Evolutionary conservation across 768 basidiomycete species (phyloP).

Genomic region (Auricularia cornea): DNA sequence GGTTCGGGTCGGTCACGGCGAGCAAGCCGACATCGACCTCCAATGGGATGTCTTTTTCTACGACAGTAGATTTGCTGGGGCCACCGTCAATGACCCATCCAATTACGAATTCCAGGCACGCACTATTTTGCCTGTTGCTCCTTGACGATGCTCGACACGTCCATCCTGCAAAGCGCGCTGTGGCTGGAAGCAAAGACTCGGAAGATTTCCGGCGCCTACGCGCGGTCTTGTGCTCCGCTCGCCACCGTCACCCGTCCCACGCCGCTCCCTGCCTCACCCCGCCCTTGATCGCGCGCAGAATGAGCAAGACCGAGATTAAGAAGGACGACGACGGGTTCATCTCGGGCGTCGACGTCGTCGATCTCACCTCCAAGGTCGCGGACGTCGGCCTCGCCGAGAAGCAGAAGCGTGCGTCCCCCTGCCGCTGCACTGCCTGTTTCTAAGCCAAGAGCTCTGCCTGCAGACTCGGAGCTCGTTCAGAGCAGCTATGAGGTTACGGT

Average conservation of each 20-base stretch:
- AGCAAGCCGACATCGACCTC: slow-evolving; percentile 78
- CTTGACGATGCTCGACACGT: slow-evolving; percentile 73
- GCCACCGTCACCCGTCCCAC: not conserved
- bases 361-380: not conserved
- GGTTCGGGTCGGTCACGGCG: slow-evolving; percentile 79
- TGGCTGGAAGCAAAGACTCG: too few species aligned
- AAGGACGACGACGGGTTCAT: not conserved
- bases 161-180: slow-evolving; percentile 38
- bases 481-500: slow-evolving; percentile 82
- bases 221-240: not conserved
- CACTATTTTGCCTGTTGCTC: slow-evolving; percentile 66
- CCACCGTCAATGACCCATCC: not conserved
- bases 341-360: not conserved
- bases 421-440: not conserved
- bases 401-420: not conserved
- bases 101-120: slow-evolving; percentile 19
- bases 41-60: slow-evolving; percentile 74
- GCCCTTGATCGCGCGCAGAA: not conserved
- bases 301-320: not conserved
- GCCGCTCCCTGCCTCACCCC: too few species aligned
- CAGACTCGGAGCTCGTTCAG: slow-evolving; percentile 54
- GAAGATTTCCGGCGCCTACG: not conserved
- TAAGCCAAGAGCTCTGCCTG: slow-evolving; percentile 3
- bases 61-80: slow-evolving; percentile 52
- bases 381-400: not conserved